Percentiles rank a stretch among this genome's conserved stretches.
Evolutionary conservation across 331 rosid genomes (phyloP).

Genomic region (Cydonia oblonga): DNA sequence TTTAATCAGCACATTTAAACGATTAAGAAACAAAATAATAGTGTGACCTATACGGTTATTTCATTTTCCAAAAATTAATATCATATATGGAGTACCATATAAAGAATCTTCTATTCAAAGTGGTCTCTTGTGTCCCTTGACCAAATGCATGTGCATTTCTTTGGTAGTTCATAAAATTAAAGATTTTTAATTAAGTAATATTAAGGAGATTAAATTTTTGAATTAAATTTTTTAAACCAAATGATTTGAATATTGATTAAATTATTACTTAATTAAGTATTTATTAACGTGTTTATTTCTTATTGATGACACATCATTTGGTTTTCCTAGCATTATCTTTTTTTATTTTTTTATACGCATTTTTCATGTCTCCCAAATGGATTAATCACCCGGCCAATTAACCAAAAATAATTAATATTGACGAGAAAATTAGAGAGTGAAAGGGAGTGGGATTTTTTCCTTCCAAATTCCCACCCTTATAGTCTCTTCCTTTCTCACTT

Average conservation of each 20-base stretch:
- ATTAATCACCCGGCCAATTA: background rate
- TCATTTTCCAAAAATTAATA: background rate
- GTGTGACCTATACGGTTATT: background rate
- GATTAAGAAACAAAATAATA: background rate
- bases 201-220: fast-evolving
- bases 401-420: background rate
- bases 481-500: too few species aligned
- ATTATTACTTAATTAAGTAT: too few species aligned
- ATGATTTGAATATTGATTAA: too few species aligned
- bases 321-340: too few species aligned
- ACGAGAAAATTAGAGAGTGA: background rate
- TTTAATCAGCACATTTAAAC: background rate
- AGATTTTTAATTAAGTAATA: too few species aligned
- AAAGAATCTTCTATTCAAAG: background rate
- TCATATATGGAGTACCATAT: background rate
- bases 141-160: background rate
- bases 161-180: background rate
- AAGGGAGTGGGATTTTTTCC: too few species aligned
- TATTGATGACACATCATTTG: too few species aligned
- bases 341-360: background rate
- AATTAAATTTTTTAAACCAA: too few species aligned
- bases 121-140: background rate
- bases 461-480: too few species aligned
- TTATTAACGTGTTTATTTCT: too few species aligned
- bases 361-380: background rate